Base-by-base conservation (phyloP, 495 filamentous ascomycete genomes). In the Tuber aestivum region DNA sequence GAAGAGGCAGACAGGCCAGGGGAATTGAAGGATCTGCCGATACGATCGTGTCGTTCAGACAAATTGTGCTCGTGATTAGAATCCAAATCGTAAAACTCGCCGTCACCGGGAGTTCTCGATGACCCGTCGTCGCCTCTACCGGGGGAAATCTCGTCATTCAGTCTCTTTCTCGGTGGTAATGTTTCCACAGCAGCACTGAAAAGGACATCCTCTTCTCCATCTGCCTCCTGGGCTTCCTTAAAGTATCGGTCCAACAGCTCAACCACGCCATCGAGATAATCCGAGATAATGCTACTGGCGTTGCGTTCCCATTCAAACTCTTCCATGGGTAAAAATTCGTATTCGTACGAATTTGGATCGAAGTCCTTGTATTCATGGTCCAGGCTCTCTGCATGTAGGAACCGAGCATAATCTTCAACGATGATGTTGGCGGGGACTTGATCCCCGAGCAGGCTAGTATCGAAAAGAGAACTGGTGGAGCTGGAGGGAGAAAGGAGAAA, bases 291-390 rank as follows among this genome's bases (percentile, higher is more conserved):
- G n/a, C 78, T 79, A 41, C 78, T 79, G 23, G 78, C 78, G 61
- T 79, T 79, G 42, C 78, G 78, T n/a, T 79, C 78, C 78, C 78
- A 79, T 69, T 79, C 78, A 35, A 79, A 79, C 40, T 79, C 78
- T 68, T 79, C 78, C 78, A 79, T 79, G 2, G 78, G 78, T 16
- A 79, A 50, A 48, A 79, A 79, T 44, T 79, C 78, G 20, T 79
- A 79, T 20, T 79, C 77, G 23, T 40, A 65, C 41, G 78, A 79
- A 68, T 76, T 79, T 18, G 78, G 78, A 41, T 79, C 78, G 12
- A 79, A 79, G 61, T 79, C 78, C 40, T 79, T 77, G 45, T 79
- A 77, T 41, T 75, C 77, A 18, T 71, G 78, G 40, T 79, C 38
- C 41, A 69, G 38, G 20, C 77, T 79, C 38, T 70, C 65, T 18